A percentile compares a stretch with the other conserved stretches of the same genome.
phyloP scores from a whole-genome alignment of 225 moss, liverwort and hornwort species.

The Neckera pumila region DNA sequence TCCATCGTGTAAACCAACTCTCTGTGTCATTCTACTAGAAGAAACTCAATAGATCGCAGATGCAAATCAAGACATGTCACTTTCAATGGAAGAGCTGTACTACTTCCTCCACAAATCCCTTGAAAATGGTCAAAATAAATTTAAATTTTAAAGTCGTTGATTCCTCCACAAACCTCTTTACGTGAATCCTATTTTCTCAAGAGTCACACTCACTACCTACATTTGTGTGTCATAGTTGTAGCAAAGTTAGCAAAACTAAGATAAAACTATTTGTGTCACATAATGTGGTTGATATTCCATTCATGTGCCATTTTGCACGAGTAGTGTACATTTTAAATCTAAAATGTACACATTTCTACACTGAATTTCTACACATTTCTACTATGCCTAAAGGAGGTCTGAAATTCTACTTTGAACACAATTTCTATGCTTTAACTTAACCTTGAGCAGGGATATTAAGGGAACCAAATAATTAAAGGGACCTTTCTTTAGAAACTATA shows the following conservation, averaged over 20 bases:
- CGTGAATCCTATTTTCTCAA: background rate
- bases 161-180: no score
- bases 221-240: background rate
- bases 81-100: background rate
- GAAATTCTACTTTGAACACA: no score
- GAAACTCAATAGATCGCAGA: rapidly evolving
- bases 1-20: no score
- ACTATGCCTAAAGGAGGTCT: no score
- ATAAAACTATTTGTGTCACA: background rate
- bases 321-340: rapidly evolving
- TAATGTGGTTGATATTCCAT: background rate
- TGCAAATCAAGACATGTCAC: background rate
- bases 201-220: background rate
- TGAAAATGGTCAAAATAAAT: no score
- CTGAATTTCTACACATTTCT: no score
- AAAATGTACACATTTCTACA: background rate
- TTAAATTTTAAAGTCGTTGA: no score
- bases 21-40: rapidly evolving
- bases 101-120: background rate
- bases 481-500: no score
- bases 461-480: no score
- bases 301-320: no score
- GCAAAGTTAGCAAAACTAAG: background rate
- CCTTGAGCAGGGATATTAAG: no score
- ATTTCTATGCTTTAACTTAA: no score